Percentiles rank a stretch among this genome's conserved stretches.
These are phyloP conservation scores for Ormosia semicastrata DNA, from an alignment of 306 rosid genomes.

Conservation along the genomic window DNA sequence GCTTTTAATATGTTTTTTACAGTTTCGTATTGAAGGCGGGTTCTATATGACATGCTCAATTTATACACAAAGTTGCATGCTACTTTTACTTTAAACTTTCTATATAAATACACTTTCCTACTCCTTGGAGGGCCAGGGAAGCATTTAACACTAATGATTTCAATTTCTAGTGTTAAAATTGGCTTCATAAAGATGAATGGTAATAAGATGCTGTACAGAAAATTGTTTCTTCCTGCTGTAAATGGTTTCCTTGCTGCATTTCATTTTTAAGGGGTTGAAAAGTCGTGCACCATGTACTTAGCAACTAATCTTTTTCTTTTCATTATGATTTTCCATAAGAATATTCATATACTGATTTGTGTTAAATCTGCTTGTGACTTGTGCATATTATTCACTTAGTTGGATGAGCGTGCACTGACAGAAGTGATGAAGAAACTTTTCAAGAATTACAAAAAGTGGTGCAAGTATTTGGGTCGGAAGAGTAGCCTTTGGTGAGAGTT, in stretches of 20 bases:
- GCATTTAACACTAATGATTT: background rate
- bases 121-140: background rate
- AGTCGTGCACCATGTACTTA: background rate
- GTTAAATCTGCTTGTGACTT: slow-evolving; percentile 30
- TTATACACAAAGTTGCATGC: background rate
- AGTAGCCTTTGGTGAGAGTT: slow-evolving; percentile 93
- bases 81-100: background rate
- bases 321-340: background rate
- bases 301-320: background rate
- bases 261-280: background rate
- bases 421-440: slow-evolving; percentile 99
- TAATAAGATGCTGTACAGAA: background rate
- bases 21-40: background rate
- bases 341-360: background rate
- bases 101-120: background rate
- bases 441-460: slow-evolving; percentile 96
- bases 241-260: background rate
- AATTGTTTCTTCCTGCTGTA: background rate
- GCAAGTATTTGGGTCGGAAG: slow-evolving; percentile 97
- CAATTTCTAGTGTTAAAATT: slow-evolving; percentile 3
- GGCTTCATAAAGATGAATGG: background rate
- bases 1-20: background rate
- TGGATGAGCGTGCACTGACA: slow-evolving; percentile 93
- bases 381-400: slow-evolving; percentile 49
- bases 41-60: background rate